These are phyloP conservation scores for Fusarium subglutinans DNA, from an alignment of 2,329 filamentous ascomycete genomes.

Conservation along the genomic window DNA sequence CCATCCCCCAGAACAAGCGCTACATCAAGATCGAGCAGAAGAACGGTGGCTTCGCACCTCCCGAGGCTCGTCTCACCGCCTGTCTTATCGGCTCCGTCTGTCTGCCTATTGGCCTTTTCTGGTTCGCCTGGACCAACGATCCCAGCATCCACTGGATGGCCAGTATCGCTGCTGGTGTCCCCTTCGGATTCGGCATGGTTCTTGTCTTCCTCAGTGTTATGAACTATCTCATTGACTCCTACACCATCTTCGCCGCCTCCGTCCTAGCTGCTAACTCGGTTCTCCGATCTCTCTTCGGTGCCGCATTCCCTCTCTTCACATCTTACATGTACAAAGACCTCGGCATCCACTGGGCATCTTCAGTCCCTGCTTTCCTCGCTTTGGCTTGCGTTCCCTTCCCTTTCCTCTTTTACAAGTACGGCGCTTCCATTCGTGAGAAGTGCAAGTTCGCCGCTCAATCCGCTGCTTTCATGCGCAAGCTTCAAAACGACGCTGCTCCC, in stretches of 20 bases:
- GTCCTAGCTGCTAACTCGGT: constrained; percentile 31
- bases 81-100: constrained; percentile 25
- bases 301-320: constrained; percentile 34
- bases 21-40: constrained; percentile 28
- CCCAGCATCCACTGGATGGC: constrained; percentile 63
- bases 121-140: constrained; percentile 68
- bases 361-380: constrained; percentile 27
- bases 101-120: constrained; percentile 56
- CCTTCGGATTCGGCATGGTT: constrained; percentile 65
- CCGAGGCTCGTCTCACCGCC: constrained; percentile 29
- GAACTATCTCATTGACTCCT: constrained; percentile 37
- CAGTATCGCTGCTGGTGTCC: constrained; percentile 48
- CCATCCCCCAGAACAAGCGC: constrained; percentile 32
- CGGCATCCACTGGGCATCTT: constrained; percentile 35
- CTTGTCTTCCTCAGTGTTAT: constrained; percentile 47
- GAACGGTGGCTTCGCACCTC: constrained; percentile 28
- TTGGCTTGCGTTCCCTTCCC: constrained; percentile 35
- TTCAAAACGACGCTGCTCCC: constrained; percentile 11
- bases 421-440: constrained; percentile 29
- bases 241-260: constrained; percentile 35
- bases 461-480: constrained; percentile 34
- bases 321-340: constrained; percentile 32
- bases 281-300: constrained; percentile 33
- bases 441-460: constrained; percentile 36
- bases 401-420: constrained; percentile 37